These are phyloP conservation scores for Xerocomellus intermedius DNA, from an alignment of 768 basidiomycete species.

Conservation along the genomic window DNA sequence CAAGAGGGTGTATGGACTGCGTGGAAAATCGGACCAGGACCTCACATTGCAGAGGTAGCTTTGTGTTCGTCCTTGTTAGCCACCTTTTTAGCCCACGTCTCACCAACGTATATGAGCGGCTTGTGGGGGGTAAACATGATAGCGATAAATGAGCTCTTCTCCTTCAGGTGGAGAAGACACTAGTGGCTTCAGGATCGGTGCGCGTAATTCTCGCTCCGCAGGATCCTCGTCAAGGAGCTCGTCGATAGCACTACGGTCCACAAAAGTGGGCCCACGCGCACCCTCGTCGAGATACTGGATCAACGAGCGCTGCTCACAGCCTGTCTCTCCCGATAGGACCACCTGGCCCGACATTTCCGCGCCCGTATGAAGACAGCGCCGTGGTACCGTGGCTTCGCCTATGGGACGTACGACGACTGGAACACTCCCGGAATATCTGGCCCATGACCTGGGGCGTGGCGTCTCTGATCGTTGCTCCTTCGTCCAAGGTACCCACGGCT, in stretches of 20 bases:
- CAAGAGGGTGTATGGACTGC: too few species aligned
- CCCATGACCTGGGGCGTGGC: not conserved
- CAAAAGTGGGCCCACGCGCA: conserved; percentile 18
- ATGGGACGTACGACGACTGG: conserved; percentile 3
- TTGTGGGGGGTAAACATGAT: not conserved
- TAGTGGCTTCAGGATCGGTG: conserved; percentile 8
- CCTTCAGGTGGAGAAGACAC: conserved; percentile 10
- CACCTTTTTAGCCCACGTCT: conserved; percentile 20
- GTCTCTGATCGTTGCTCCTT: not conserved
- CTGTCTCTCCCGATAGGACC: not conserved
- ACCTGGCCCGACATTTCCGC: conserved; percentile 1
- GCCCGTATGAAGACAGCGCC: not conserved
- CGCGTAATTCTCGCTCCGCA: not conserved
- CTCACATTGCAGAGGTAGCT: not conserved
- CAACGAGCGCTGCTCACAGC: not conserved
- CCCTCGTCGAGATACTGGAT: conserved; percentile 22
- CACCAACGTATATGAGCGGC: conserved; percentile 18
- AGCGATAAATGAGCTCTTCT: conserved; percentile 15
- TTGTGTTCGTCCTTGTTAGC: not conserved
- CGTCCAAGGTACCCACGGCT: conserved; percentile 22
- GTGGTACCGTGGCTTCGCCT: not conserved
- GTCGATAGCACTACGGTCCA: not conserved
- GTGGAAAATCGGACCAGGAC: not conserved
- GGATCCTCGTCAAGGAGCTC: conserved; percentile 5
- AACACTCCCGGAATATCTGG: not conserved